Conservation (phyloP, 2,329 filamentous ascomycete genomes). For the Aspergillus sp. region DNA sequence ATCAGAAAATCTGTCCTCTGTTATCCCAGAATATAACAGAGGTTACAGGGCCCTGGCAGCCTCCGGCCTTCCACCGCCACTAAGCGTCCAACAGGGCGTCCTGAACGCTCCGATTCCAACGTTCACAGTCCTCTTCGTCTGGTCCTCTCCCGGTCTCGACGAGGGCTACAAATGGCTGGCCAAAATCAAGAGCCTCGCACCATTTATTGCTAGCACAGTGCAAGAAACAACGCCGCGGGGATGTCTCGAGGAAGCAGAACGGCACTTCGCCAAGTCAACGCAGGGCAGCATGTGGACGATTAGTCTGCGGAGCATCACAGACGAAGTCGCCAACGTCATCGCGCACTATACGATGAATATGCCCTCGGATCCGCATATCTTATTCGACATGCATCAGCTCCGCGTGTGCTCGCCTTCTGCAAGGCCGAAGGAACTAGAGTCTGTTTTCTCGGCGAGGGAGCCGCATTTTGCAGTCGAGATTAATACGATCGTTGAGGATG, state of each 20-base stretch:
- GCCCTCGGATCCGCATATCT: slow-evolving; percentile 14
- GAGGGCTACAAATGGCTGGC: slow-evolving; percentile 23
- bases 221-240: slow-evolving; percentile 17
- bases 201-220: slow-evolving; percentile 23
- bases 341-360: slow-evolving; percentile 1
- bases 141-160: slow-evolving; percentile 18
- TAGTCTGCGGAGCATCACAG: slow-evolving; percentile 15
- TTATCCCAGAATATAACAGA: slow-evolving; percentile 18
- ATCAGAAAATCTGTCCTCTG: slow-evolving; percentile 17
- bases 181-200: slow-evolving; percentile 20
- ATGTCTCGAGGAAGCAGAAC: slow-evolving; percentile 9
- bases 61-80: slow-evolving; percentile 11
- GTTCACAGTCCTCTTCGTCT: slow-evolving; percentile 19
- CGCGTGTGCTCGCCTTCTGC: slow-evolving; percentile 20
- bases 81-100: slow-evolving; percentile 22
- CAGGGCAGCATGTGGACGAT: slow-evolving; percentile 16
- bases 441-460: slow-evolving; percentile 24
- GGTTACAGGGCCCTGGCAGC: slow-evolving; percentile 17
- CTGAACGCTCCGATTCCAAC: slow-evolving; percentile 18
- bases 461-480: slow-evolving; percentile 30
- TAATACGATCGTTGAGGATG: slow-evolving; percentile 7
- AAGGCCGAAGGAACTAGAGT: not conserved
- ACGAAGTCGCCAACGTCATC: slow-evolving; percentile 16
- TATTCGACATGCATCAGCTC: slow-evolving; percentile 27
- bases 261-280: not conserved